A percentile compares a stretch with the other conserved stretches of the same genome.
Conservation (phyloP, 1,139 yeast species). For the Spathaspora jeffriesii region DNA sequence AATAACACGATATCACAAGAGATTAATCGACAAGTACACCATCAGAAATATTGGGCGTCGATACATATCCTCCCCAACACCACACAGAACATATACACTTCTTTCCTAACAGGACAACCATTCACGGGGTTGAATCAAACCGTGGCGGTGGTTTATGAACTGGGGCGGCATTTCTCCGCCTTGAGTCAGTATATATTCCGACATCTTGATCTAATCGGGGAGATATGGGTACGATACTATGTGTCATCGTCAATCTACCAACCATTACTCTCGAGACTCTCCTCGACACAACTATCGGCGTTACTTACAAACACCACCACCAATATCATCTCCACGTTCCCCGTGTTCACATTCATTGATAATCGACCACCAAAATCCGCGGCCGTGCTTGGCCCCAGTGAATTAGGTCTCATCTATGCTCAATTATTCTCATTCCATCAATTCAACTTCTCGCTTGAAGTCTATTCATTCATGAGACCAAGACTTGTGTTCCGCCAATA, state of each 20-base stretch:
- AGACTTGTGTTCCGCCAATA: slow-evolving; percentile 43
- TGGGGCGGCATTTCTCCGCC: slow-evolving; percentile 54
- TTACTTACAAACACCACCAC: slow-evolving; percentile 17
- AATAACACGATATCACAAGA: slow-evolving; percentile 35
- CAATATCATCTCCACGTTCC: slow-evolving; percentile 20
- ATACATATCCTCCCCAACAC: slow-evolving; percentile 47
- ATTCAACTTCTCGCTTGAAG: slow-evolving; percentile 25
- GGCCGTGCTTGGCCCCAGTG: slow-evolving; percentile 31
- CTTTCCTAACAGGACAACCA: slow-evolving; percentile 26
- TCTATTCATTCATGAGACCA: slow-evolving; percentile 23
- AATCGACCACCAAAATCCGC: slow-evolving; percentile 21
- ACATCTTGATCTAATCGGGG: slow-evolving; percentile 30
- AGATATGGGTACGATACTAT: slow-evolving; percentile 20
- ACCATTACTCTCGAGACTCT: slow-evolving; percentile 14
- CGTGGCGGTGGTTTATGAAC: slow-evolving; percentile 43
- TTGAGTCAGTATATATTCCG: slow-evolving; percentile 41
- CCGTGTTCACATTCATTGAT: slow-evolving; percentile 21
- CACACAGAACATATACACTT: slow-evolving; percentile 33
- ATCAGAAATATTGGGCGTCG: slow-evolving; percentile 56
- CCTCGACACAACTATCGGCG: slow-evolving; percentile 13
- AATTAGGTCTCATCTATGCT: slow-evolving; percentile 34
- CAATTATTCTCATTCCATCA: slow-evolving; percentile 36
- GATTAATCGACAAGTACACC: slow-evolving; percentile 38
- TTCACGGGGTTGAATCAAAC: slow-evolving; percentile 19
- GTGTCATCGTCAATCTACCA: slow-evolving; percentile 25